Base-by-base conservation (phyloP, 768 basidiomycete genomes). In the Arthromyces matolae region DNA sequence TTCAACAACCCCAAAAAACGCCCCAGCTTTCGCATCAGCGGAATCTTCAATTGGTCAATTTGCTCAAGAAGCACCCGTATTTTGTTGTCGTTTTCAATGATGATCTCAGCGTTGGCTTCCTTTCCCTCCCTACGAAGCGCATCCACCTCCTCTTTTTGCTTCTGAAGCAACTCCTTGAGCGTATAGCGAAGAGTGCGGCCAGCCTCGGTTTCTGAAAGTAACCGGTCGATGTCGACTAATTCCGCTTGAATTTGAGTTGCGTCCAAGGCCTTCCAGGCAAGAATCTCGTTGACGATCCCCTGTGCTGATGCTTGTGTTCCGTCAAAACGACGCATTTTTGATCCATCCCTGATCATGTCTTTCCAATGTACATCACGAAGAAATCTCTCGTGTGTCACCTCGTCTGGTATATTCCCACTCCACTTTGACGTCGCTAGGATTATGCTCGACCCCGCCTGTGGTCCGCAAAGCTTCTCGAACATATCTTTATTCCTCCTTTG, bases 391-490 rank as follows among this genome's bases (percentile, higher is more conserved):
- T 34, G 36, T 20, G 52, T 31, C 4, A 64, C 69, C 4, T 56
- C 50, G 0, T 23, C 33, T 3, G n/a, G 27, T 0, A 54, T 55
- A 13, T 66, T 53, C 32, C 59, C 58, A 50, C 65, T 65, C 71
- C 70, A 73, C 64, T 68, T 71, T 13, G 71, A 71, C 20, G 53
- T 54, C 18, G 49, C 25, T 9, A 54, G 53, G 23, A 51, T 47
- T 22, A 54, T 50, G 39, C 46, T 42, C 6, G 36, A 31, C 16
- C 34, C 39, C 18, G 53, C 49, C 5, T 47, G 31, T 16, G 45
- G 41, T n/a, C 53, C 53, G 19, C 53, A 54, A 13, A 54, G 23
- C 25, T 54, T 54, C 32, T 46, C 50, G 8, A 61, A 45, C 16
- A 47, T 46, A 10, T 54, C 41, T 14, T 61, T 25, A 28, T 60